phyloP scores from a whole-genome alignment of 2,329 filamentous ascomycete genomes.

The Didymella segeticola region DNA sequence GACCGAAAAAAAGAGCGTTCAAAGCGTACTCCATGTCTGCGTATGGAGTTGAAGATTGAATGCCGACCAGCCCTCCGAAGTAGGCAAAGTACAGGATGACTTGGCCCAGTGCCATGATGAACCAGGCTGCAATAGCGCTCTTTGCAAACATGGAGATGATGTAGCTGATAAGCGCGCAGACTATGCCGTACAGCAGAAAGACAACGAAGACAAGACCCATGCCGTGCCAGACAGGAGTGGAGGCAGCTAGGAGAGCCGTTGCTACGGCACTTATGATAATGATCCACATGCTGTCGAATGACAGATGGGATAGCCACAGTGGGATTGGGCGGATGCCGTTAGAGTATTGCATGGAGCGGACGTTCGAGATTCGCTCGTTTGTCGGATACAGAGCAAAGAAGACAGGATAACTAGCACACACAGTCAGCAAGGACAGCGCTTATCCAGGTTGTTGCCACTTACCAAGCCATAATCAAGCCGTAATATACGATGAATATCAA shows the following conservation, averaged over 20 bases:
- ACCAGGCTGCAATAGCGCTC: constrained; percentile 74
- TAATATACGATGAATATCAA: constrained; percentile 64
- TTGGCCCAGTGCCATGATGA: constrained; percentile 73
- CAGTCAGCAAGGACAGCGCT: constrained; percentile 51
- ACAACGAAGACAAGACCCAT: constrained; percentile 81
- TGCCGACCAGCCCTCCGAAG: constrained; percentile 42
- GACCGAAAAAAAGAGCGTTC: constrained; percentile 32
- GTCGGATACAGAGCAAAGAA: constrained; percentile 90
- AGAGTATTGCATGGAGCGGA: constrained; percentile 84
- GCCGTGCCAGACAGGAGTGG: constrained; percentile 69
- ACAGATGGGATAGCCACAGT: constrained; percentile 80
- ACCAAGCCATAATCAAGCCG: constrained; percentile 69
- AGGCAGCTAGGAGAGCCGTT: constrained; percentile 66
- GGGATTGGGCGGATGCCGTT: constrained; percentile 83
- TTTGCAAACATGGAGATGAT: constrained; percentile 78
- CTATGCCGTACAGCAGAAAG: constrained; percentile 78
- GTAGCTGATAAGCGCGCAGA: constrained; percentile 77
- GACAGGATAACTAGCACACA: constrained; percentile 76
- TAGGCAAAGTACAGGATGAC: constrained; percentile 58
- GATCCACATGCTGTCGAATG: constrained; percentile 79
- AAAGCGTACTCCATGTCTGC: constrained; percentile 23
- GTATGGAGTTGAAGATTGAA: constrained; percentile 27
- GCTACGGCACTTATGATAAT: constrained; percentile 71
- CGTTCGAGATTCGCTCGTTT: constrained; percentile 75
- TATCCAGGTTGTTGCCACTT: constrained; percentile 41